phyloP scores from a whole-genome alignment of 495 filamentous ascomycete species.

The Aspergillus nidulans region DNA sequence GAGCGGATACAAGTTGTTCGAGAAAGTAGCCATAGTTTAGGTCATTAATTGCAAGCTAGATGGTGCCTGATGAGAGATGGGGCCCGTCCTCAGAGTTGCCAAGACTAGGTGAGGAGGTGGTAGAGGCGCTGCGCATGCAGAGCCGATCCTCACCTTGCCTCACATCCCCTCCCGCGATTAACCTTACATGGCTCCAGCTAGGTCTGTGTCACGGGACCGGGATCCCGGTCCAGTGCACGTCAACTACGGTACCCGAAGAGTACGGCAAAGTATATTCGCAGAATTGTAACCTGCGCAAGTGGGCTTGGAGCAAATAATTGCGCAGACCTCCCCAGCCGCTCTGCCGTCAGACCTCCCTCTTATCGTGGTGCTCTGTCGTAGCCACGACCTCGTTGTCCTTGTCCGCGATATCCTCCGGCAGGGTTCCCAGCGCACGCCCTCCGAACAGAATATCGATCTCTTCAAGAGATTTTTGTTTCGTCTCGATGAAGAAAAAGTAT shows the following conservation, averaged over 20 bases:
- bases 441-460: constrained; percentile 56
- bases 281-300: too few relatives aligned
- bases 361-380: constrained; percentile 15
- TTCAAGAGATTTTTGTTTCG: constrained; percentile 51
- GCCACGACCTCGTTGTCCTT: constrained; percentile 15
- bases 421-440: constrained; percentile 38
- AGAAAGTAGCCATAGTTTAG: too few relatives aligned
- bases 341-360: constrained; percentile 1
- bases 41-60: too few relatives aligned
- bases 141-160: background rate
- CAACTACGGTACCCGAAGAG: background rate
- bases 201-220: background rate
- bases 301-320: too few relatives aligned
- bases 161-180: background rate
- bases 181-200: too few relatives aligned
- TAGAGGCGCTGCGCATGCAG: background rate
- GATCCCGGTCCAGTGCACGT: background rate
- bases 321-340: too few relatives aligned
- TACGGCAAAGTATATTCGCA: too few relatives aligned
- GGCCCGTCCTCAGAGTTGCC: background rate
- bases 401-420: constrained; percentile 33
- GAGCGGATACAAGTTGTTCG: too few relatives aligned
- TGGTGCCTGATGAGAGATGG: too few relatives aligned
- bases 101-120: background rate
- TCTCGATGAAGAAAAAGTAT: constrained; percentile 53